Evolutionary conservation across 257 asterid genomes (phyloP).

Genomic region (Scutellaria galericulata): DNA sequence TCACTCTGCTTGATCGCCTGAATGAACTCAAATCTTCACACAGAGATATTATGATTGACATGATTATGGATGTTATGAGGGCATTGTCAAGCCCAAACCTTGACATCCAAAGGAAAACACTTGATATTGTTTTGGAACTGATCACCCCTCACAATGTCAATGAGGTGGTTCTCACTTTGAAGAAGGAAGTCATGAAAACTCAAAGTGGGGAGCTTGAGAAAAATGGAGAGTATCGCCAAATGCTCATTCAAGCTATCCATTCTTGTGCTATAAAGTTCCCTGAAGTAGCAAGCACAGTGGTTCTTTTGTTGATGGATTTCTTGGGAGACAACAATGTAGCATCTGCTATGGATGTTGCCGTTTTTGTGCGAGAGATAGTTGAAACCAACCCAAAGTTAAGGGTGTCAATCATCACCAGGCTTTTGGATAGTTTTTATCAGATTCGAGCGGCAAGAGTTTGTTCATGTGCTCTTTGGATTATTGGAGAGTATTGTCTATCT

Average conservation of each 20-base stretch:
- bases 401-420: slow-evolving; percentile 88
- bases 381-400: slow-evolving; percentile 94
- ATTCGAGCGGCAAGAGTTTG: slow-evolving; percentile 98
- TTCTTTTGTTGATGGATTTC: slow-evolving; percentile 98
- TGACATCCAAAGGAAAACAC: slow-evolving; percentile 91
- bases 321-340: slow-evolving; percentile 96
- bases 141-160: slow-evolving; percentile 89
- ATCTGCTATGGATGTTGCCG: slow-evolving; percentile 95
- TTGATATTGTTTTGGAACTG: slow-evolving; percentile 93
- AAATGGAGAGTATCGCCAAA: slow-evolving; percentile 94
- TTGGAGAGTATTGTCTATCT: slow-evolving; percentile 93
- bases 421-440: slow-evolving; percentile 96
- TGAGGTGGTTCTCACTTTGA: slow-evolving; percentile 90
- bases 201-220: slow-evolving; percentile 95
- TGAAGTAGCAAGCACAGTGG: slow-evolving; percentile 98
- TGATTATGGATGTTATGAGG: slow-evolving; percentile 96
- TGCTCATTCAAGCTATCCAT: slow-evolving; percentile 99
- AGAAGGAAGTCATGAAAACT: slow-evolving; percentile 97
- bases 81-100: slow-evolving; percentile 95
- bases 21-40: slow-evolving; percentile 86
- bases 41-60: slow-evolving; percentile 84
- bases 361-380: slow-evolving; percentile 92
- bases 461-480: slow-evolving; percentile 96
- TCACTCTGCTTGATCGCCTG: slow-evolving; percentile 89
- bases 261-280: slow-evolving; percentile 97